Evolutionary conservation across 352 stramenopile species (phyloP), one percentile per base, ranked within the genome.

Genomic region (Phytophthora citricola): DNA sequence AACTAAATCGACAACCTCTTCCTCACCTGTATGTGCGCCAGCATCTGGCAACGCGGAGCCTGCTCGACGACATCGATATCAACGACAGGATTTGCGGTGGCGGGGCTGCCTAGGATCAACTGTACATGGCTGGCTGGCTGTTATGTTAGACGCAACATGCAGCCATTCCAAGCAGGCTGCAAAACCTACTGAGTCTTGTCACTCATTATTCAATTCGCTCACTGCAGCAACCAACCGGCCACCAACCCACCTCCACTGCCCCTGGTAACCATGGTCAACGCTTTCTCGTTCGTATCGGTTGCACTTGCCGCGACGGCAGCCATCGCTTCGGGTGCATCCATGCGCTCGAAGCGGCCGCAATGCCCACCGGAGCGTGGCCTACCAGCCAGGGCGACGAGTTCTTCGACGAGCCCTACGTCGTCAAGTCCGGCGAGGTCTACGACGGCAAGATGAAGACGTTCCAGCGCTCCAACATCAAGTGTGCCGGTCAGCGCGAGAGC

Each of bases 401-500:
- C 51, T 75, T 69, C 56, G 49, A 58, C 34, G 67, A 70, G 29
- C 62, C 71, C 2, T 69, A 73, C 48, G 60, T 64, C 20, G 77
- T 85, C 24, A 63, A 73, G 29, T 56, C 52, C 0, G 77, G 70
- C 17, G 65, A 70, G 17, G 60, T 67, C 11, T 87, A 79, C 47
- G 80, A 68, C 36, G 60, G 60, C 43, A 62, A 68, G 27, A 68
- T 68, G 60, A 68, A 68, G 44, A 68, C 40, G 26, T 68, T 46
- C 36, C 60, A 68, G 60, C 60, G 60, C 17, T 68, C 60, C 5
- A 63, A 68, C 60, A 71, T 85, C 72, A 80, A 83, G 29, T 76
- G 76, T 51, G 63, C 53, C 57, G 70, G 76, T 47, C 76, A 85
- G 57, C 52, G 34, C 39, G 76, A 85, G 31, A 71, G 43, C 38